phyloP scores from a whole-genome alignment of 805 yeast genomes.

The Kodamaea neixiangensis region DNA sequence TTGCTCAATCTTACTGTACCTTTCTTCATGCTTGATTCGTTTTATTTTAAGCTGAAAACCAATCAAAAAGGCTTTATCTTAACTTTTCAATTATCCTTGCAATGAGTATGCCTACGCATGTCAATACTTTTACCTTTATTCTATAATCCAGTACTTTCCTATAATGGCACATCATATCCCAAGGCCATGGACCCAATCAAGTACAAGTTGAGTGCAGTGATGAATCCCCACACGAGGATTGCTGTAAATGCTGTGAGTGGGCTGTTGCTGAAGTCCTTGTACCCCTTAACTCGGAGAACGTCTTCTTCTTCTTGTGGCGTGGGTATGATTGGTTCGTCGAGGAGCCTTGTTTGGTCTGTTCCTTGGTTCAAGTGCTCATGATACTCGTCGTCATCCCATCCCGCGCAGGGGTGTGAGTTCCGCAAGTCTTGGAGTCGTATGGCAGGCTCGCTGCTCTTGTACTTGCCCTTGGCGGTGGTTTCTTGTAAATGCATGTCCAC shows the following conservation, averaged over 20 bases:
- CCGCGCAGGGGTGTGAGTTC: conserved; percentile 45
- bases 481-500: conserved; percentile 21
- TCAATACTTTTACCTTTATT: neutral
- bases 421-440: conserved; percentile 41
- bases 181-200: conserved; percentile 53
- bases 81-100: too few species aligned
- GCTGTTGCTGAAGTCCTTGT: conserved; percentile 73
- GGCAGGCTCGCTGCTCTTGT: conserved; percentile 39
- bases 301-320: neutral
- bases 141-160: conserved; percentile 6
- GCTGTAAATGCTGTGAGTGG: conserved; percentile 54
- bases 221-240: conserved; percentile 64
- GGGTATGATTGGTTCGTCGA: neutral
- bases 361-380: conserved; percentile 4
- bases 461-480: conserved; percentile 19
- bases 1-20: too few species aligned
- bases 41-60: too few species aligned
- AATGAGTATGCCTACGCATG: too few species aligned
- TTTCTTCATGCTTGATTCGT: too few species aligned
- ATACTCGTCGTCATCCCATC: conserved; percentile 39
- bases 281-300: conserved; percentile 28
- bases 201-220: conserved; percentile 71
- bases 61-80: too few species aligned
- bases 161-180: conserved; percentile 56
- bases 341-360: neutral